phyloP scores from a whole-genome alignment of 176 grass and related monocot genomes.

The Elaeis guineensis region DNA sequence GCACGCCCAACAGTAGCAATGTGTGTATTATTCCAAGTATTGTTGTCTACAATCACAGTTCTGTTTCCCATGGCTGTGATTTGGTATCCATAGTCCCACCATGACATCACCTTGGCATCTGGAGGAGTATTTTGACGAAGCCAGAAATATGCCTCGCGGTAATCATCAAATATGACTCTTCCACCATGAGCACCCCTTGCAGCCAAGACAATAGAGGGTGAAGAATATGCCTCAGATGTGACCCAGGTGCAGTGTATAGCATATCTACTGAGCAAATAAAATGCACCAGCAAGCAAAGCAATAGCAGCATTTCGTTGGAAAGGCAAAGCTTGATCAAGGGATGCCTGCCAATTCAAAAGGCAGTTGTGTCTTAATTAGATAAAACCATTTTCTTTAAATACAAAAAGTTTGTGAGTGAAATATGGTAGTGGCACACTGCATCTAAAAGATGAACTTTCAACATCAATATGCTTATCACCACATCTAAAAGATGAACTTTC shows the following conservation, averaged over 20 bases:
- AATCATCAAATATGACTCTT: constrained; percentile 98
- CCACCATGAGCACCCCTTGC: constrained; percentile 73
- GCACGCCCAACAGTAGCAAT: constrained; percentile 98
- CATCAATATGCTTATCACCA: no score
- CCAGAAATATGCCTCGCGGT: constrained; percentile 97
- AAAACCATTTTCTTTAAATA: no score
- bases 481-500: no score
- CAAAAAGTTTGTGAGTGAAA: no score
- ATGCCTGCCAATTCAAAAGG: constrained; percentile 48
- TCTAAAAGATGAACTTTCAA: no score
- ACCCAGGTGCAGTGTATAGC: constrained; percentile 99
- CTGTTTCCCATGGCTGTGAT: constrained; percentile 99
- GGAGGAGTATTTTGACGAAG: constrained; percentile 92
- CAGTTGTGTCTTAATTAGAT: no score
- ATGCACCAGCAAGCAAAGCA: constrained; percentile 68
- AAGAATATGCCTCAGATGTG: constrained; percentile 97
- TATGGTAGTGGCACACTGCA: no score
- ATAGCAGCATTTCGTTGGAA: constrained; percentile 79
- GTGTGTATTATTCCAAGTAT: constrained; percentile 99
- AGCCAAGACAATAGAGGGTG: constrained; percentile 91
- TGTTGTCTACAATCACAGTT: constrained; percentile 99
- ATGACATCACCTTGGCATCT: constrained; percentile 98
- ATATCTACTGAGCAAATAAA: constrained; percentile 96
- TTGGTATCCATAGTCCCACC: constrained; percentile 99
- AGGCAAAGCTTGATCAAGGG: constrained; percentile 72